A percentile compares a stretch with the other conserved stretches of the same genome.
These are phyloP conservation scores for Haplosporangium sp. DNA, from an alignment of 371 early-diverging fungal species.

Conservation along the genomic window DNA sequence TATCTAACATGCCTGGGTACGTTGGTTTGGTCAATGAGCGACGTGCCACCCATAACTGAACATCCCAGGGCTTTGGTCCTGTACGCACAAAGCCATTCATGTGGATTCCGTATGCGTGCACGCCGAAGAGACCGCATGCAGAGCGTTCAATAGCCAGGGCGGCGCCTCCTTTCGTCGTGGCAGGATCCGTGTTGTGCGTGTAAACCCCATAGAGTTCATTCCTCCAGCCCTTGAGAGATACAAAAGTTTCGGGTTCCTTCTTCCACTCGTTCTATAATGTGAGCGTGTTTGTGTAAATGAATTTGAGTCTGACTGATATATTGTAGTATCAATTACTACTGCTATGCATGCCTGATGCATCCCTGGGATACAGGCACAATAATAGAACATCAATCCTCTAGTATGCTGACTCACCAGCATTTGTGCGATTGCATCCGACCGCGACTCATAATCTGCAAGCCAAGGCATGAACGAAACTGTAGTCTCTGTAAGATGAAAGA, in stretches of 20 bases:
- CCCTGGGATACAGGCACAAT: background rate
- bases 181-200: conserved; percentile 51
- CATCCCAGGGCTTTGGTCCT: conserved; percentile 44
- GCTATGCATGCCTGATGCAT: no score
- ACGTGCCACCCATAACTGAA: conserved; percentile 89
- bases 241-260: conserved; percentile 21
- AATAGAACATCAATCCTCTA: background rate
- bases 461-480: conserved; percentile 49
- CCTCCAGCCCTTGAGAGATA: conserved; percentile 70
- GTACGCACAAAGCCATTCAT: conserved; percentile 76
- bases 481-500: conserved; percentile 35
- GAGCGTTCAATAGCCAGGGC: conserved; percentile 85
- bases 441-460: conserved; percentile 40
- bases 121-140: conserved; percentile 81
- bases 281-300: background rate
- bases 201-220: conserved; percentile 88
- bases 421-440: conserved; percentile 40
- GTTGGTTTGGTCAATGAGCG: conserved; percentile 84
- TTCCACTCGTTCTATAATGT: conserved; percentile 24
- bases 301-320: background rate
- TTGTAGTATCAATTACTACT: no score
- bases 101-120: conserved; percentile 85
- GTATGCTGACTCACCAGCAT: conserved; percentile 26
- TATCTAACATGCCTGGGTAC: conserved; percentile 90
- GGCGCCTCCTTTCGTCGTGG: conserved; percentile 53